phyloP scores from a whole-genome alignment of 768 basidiomycete species.

The Astraeus odoratus region DNA sequence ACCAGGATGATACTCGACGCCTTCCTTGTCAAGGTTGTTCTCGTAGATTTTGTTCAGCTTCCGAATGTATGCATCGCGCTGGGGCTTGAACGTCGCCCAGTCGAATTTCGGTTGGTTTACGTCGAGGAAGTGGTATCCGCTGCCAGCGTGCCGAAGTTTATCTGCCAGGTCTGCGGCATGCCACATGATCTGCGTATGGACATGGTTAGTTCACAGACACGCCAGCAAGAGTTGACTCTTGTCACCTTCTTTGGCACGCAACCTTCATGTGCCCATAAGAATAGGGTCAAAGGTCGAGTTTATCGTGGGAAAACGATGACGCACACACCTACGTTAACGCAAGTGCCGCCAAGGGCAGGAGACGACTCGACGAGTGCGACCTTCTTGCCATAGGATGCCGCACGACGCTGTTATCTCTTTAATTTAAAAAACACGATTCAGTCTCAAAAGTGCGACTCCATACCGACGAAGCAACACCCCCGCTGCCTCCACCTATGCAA shows the following conservation, averaged over 20 bases:
- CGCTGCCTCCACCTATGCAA: slow-evolving; percentile 90
- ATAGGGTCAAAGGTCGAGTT: slow-evolving; percentile 2
- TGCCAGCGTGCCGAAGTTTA: slow-evolving; percentile 65
- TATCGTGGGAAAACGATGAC: not conserved
- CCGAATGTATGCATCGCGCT: slow-evolving; percentile 93
- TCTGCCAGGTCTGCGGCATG: slow-evolving; percentile 88
- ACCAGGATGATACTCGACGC: slow-evolving; percentile 83
- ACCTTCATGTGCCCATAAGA: slow-evolving; percentile 38
- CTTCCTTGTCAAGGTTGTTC: slow-evolving; percentile 78
- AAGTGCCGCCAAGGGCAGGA: slow-evolving; percentile 82
- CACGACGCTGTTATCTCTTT: slow-evolving; percentile 61
- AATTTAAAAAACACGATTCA: not conserved
- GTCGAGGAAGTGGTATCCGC: slow-evolving; percentile 69
- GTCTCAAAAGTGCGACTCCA: slow-evolving; percentile 20
- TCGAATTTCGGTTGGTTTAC: slow-evolving; percentile 59
- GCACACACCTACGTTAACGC: slow-evolving; percentile 90
- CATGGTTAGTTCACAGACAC: not conserved
- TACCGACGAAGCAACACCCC: slow-evolving; percentile 84
- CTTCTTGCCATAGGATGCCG: slow-evolving; percentile 87
- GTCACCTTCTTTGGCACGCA: slow-evolving; percentile 95
- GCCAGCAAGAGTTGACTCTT: not conserved
- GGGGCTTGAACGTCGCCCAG: slow-evolving; percentile 88
- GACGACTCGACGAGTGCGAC: slow-evolving; percentile 83
- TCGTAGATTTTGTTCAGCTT: slow-evolving; percentile 89
- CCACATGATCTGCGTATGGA: slow-evolving; percentile 82